Percentiles rank a stretch among this genome's conserved stretches.
These are phyloP conservation scores for Galerina marginata DNA, from an alignment of 768 basidiomycete species.

Conservation along the genomic window DNA sequence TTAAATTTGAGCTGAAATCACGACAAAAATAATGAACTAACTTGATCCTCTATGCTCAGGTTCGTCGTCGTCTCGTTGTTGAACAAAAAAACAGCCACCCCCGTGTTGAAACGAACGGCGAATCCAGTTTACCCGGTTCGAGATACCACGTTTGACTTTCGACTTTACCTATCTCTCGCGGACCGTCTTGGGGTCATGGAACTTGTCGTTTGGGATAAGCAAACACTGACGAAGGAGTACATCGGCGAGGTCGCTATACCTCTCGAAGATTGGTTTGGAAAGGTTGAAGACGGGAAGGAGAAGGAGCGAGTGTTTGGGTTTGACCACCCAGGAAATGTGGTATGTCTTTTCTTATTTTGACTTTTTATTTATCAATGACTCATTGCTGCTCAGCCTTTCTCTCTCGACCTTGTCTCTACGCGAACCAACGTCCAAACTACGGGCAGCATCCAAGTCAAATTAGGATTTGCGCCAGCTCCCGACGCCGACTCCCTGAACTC, in stretches of 20 bases:
- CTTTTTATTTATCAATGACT: not conserved
- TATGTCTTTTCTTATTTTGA: slow-evolving; percentile 34
- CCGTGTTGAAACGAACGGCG: slow-evolving; percentile 67
- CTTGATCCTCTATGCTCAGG: slow-evolving; percentile 36
- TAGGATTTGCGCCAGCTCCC: slow-evolving; percentile 52
- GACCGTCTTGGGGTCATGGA: slow-evolving; percentile 77
- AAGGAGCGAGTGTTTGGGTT: slow-evolving; percentile 47
- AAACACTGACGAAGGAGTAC: slow-evolving; percentile 87
- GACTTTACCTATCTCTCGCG: slow-evolving; percentile 75
- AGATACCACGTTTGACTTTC: slow-evolving; percentile 87
- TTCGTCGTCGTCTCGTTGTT: slow-evolving; percentile 63
- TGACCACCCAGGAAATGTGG: slow-evolving; percentile 68
- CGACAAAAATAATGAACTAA: too few relatives aligned
- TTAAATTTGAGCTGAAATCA: too few relatives aligned
- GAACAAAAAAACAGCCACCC: too few relatives aligned
- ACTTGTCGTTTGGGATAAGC: slow-evolving; percentile 92
- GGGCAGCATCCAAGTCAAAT: slow-evolving; percentile 45
- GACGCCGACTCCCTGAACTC: slow-evolving; percentile 37
- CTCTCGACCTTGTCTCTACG: slow-evolving; percentile 44
- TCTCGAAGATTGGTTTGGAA: slow-evolving; percentile 76
- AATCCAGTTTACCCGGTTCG: slow-evolving; percentile 50
- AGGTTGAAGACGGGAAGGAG: slow-evolving; percentile 33
- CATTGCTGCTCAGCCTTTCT: slow-evolving; percentile 33
- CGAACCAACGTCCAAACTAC: slow-evolving; percentile 42
- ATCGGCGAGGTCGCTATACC: slow-evolving; percentile 85